A percentile compares a stretch with the other conserved stretches of the same genome.
Conservation (phyloP, 805 yeast species). For the Aciculoconidium aculeatum region DNA sequence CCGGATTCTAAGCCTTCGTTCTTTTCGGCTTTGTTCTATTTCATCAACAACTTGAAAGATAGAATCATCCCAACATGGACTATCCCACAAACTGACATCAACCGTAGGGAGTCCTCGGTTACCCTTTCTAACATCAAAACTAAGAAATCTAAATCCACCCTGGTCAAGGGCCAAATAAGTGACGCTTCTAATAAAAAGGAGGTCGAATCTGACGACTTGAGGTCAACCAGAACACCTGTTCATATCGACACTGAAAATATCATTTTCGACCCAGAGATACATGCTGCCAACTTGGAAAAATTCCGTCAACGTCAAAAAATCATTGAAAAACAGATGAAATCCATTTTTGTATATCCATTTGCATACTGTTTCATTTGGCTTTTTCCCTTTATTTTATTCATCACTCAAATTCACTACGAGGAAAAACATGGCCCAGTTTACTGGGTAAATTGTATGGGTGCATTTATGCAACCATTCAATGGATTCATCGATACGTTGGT, state of each 20-base stretch:
- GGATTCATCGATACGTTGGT: slow-evolving; percentile 75
- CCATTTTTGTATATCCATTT: slow-evolving; percentile 78
- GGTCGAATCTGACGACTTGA: slow-evolving; percentile 10
- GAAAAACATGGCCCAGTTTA: slow-evolving; percentile 44
- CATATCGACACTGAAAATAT: slow-evolving; percentile 16
- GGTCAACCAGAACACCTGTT: slow-evolving; percentile 9
- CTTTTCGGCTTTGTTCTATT: slow-evolving; percentile 27
- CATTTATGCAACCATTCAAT: slow-evolving; percentile 74
- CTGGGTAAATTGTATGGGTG: slow-evolving; percentile 64
- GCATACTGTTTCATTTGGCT: slow-evolving; percentile 79
- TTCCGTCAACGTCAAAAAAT: slow-evolving; percentile 58
- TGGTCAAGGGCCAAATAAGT: slow-evolving; percentile 11
- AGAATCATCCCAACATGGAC: slow-evolving; percentile 21
- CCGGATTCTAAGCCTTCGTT: slow-evolving; percentile 33
- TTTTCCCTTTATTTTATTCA: slow-evolving; percentile 66
- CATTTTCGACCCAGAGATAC: slow-evolving; percentile 37
- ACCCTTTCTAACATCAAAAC: slow-evolving; percentile 3
- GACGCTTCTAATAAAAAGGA: slow-evolving; percentile 10
- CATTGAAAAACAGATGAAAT: slow-evolving; percentile 72
- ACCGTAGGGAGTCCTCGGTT: slow-evolving; percentile 3
- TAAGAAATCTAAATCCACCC: slow-evolving; percentile 8
- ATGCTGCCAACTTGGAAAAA: slow-evolving; percentile 52
- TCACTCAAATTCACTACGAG: slow-evolving; percentile 48
- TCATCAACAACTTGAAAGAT: slow-evolving; percentile 17
- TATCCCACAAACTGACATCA: slow-evolving; percentile 16